These are phyloP conservation scores for Fistulifera pelliculosa DNA, from an alignment of 108 stramenopile genomes.

Conservation along the genomic window DNA sequence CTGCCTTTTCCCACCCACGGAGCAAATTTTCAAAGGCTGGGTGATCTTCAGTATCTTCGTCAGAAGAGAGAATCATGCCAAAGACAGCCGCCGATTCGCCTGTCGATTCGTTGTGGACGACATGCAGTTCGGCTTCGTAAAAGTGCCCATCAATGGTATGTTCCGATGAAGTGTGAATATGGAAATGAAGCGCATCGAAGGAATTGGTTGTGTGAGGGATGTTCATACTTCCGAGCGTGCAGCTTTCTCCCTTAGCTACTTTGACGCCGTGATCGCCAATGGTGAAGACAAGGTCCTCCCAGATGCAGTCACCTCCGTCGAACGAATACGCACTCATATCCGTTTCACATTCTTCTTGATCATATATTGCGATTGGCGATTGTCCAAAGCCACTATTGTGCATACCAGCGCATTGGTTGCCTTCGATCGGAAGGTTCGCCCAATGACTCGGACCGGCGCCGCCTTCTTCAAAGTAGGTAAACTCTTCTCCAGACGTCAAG, in stretches of 20 bases:
- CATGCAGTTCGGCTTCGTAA: slow-evolving; percentile 19
- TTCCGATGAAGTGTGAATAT: slow-evolving; percentile 24
- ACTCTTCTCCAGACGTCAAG: neutral
- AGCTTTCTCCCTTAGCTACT: neutral
- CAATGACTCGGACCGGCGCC: slow-evolving; percentile 7
- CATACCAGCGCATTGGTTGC: slow-evolving; percentile 10
- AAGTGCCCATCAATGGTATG: slow-evolving; percentile 14
- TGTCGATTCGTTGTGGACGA: slow-evolving; percentile 10
- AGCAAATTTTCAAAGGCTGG: slow-evolving; percentile 11
- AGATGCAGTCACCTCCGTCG: neutral
- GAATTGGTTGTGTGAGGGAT: slow-evolving; percentile 4
- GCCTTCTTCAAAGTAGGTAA: slow-evolving; percentile 3
- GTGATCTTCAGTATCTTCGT: slow-evolving; percentile 2
- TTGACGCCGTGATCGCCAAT: slow-evolving; percentile 2
- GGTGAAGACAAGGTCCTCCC: slow-evolving; percentile 12
- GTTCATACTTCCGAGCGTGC: slow-evolving; percentile 6
- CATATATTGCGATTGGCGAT: slow-evolving; percentile 1
- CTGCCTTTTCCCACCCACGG: slow-evolving; percentile 11
- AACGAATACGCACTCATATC: slow-evolving; percentile 3
- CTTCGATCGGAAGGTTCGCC: slow-evolving; percentile 1
- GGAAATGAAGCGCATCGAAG: slow-evolving; percentile 21
- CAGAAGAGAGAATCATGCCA: slow-evolving; percentile 3
- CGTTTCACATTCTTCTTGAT: slow-evolving; percentile 1
- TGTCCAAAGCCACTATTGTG: slow-evolving; percentile 7
- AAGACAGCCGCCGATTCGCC: slow-evolving; percentile 13